phyloP scores from a whole-genome alignment of 441 rosid genomes.

The Breynia disticha region DNA sequence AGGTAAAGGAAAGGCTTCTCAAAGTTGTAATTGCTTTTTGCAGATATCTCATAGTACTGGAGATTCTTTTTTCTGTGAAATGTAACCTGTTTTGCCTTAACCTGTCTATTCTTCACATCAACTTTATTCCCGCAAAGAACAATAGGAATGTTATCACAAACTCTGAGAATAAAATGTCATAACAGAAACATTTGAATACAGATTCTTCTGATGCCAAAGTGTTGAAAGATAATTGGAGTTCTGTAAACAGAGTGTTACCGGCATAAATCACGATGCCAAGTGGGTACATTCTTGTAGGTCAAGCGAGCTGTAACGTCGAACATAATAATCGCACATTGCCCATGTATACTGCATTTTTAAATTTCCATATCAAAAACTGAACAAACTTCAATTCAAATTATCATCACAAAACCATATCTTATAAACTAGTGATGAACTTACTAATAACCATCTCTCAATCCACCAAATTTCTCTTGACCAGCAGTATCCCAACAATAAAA shows the following conservation, averaged over 20 bases:
- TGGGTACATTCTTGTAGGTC: constrained; percentile 78
- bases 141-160: constrained; percentile 76
- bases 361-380: too few relatives aligned
- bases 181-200: not conserved
- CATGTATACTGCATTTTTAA: constrained; percentile 58
- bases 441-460: constrained; percentile 62
- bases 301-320: constrained; percentile 80
- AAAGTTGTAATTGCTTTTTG: constrained; percentile 82
- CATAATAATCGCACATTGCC: constrained; percentile 88
- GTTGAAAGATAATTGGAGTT: too few relatives aligned
- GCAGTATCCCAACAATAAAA: constrained; percentile 66
- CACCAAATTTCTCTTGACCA: constrained; percentile 62
- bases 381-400: too few relatives aligned
- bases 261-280: constrained; percentile 96
- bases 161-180: constrained; percentile 32
- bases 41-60: constrained; percentile 77
- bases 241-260: constrained; percentile 30
- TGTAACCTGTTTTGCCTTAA: constrained; percentile 86
- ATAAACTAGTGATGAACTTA: constrained; percentile 7
- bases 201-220: not conserved
- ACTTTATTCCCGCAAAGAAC: constrained; percentile 83
- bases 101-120: constrained; percentile 88
- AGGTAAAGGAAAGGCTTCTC: constrained; percentile 92
- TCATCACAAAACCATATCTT: too few relatives aligned
- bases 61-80: constrained; percentile 88